Base-by-base conservation (phyloP, 163 green algal species). In the Volvox carteri region DNA sequence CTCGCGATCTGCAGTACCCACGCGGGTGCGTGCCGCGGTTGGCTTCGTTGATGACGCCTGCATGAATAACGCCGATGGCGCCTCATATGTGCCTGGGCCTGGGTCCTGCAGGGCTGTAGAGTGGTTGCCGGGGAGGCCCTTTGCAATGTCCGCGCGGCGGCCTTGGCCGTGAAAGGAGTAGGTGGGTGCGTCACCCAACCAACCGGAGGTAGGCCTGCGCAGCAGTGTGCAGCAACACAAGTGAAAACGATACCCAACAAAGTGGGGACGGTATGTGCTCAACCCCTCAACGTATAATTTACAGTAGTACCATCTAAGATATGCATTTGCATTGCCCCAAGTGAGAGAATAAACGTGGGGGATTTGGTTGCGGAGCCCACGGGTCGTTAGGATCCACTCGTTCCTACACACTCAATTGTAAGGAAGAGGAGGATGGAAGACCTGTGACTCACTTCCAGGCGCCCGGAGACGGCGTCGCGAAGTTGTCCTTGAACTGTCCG, bases 31-130 rank as follows among this genome's bases (percentile, higher is more conserved):
- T 18, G 78, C 62, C 2, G 83, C 75, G 11, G 76, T 92, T 18
- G 73, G 72, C 62, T 93, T 93, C 28, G 58, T 60, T 5, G 92
- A 92, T 25, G 86, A 78, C 35, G 85, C 76, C 67, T 93, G 91
- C 8, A 12, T 52, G 42, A 86, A 86, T 2, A 94, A 46, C 18
- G 88, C 85, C 7, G 85, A 90, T 8, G 78, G 37, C 6, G 73
- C 72, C 84, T 94, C 79, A 62, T 94, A 94, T 7, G 67, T 87
- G 39, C 91, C 92, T 33, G 92, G 90, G 35, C 92, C 92, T 25
- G 92, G 92, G 87, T 90, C 75, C 11, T 85, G 30, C 18, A 86
- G 21, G 46, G 44, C 80, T 0, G 90, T 88, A 2, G 90, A 85
- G 25, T 42, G 83, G n/a, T 88, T 75, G 35, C 84, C 90, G 18